These are phyloP conservation scores for Domatiomyces globalis DNA, from an alignment of 2,329 filamentous ascomycete genomes.

Conservation along the genomic window DNA sequence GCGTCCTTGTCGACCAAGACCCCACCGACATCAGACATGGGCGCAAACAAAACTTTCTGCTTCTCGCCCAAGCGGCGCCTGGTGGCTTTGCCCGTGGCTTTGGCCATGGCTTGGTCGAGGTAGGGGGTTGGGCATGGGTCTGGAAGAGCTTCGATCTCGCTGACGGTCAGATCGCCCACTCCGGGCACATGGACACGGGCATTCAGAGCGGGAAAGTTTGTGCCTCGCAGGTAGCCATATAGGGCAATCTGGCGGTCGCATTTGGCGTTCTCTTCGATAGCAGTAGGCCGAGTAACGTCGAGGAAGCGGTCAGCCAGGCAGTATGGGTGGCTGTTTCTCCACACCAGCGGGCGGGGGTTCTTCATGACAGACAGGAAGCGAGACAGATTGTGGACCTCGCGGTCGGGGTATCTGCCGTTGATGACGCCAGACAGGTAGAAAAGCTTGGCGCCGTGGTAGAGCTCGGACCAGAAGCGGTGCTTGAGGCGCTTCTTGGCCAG, in stretches of 20 bases:
- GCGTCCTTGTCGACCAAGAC: slow-evolving; percentile 82
- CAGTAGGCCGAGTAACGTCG: slow-evolving; percentile 85
- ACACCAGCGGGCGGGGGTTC: slow-evolving; percentile 88
- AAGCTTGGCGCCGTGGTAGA: slow-evolving; percentile 92
- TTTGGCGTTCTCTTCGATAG: slow-evolving; percentile 74
- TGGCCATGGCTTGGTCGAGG: slow-evolving; percentile 75
- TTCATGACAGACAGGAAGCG: slow-evolving; percentile 98
- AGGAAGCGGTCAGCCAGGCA: slow-evolving; percentile 85
- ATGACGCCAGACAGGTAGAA: slow-evolving; percentile 95
- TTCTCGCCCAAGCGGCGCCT: slow-evolving; percentile 80
- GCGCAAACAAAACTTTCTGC: slow-evolving; percentile 89
- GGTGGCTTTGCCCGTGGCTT: slow-evolving; percentile 67
- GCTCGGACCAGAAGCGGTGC: slow-evolving; percentile 87
- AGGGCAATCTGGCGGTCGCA: slow-evolving; percentile 84
- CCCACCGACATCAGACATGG: slow-evolving; percentile 95
- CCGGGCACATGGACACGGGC: slow-evolving; percentile 87
- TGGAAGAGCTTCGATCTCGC: slow-evolving; percentile 71
- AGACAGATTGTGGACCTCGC: slow-evolving; percentile 89
- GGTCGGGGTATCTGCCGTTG: slow-evolving; percentile 90
- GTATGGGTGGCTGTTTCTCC: slow-evolving; percentile 94
- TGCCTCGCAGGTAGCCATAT: slow-evolving; percentile 86
- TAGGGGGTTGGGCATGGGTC: slow-evolving; percentile 91
- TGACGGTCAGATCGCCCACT: slow-evolving; percentile 73
- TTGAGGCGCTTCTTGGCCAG: slow-evolving; percentile 94
- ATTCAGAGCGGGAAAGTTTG: slow-evolving; percentile 75